A percentile compares a stretch with the other conserved stretches of the same genome.
Evolutionary conservation across 1,284 basidiomycete species (phyloP).

Genomic region (Tilletia indica): DNA sequence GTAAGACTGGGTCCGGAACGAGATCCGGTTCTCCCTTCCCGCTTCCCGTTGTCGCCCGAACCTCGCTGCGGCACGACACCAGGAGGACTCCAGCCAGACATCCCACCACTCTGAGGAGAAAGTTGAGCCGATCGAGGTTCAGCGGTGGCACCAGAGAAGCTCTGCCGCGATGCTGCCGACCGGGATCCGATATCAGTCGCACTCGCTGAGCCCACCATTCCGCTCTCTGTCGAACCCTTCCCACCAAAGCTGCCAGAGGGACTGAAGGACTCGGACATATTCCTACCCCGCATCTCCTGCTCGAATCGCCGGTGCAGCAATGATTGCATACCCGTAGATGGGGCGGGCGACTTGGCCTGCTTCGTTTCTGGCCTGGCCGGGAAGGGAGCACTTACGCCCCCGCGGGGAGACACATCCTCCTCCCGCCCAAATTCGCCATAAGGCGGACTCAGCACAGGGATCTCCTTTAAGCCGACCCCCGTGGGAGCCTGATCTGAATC

Average conservation of each 20-base stretch:
- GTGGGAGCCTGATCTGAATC: background rate
- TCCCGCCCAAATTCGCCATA: background rate
- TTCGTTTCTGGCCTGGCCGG: background rate
- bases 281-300: conserved; percentile 5
- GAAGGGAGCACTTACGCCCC: background rate
- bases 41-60: too few species aligned
- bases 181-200: background rate
- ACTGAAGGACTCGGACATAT: background rate
- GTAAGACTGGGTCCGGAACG: background rate
- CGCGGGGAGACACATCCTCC: background rate
- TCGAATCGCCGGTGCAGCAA: conserved; percentile 11
- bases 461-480: background rate
- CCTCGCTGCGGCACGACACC: too few species aligned
- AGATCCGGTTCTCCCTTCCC: background rate
- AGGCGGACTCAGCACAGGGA: conserved; percentile 11
- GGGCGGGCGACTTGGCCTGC: background rate
- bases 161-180: background rate
- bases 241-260: background rate
- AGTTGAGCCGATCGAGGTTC: background rate
- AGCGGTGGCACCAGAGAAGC: background rate
- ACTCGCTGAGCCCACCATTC: background rate
- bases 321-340: background rate
- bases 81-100: too few species aligned
- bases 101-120: too few species aligned
- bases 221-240: background rate